Evolutionary conservation across 2,329 filamentous ascomycete species (phyloP).

Genomic region (Pestalotiopsis sp.): DNA sequence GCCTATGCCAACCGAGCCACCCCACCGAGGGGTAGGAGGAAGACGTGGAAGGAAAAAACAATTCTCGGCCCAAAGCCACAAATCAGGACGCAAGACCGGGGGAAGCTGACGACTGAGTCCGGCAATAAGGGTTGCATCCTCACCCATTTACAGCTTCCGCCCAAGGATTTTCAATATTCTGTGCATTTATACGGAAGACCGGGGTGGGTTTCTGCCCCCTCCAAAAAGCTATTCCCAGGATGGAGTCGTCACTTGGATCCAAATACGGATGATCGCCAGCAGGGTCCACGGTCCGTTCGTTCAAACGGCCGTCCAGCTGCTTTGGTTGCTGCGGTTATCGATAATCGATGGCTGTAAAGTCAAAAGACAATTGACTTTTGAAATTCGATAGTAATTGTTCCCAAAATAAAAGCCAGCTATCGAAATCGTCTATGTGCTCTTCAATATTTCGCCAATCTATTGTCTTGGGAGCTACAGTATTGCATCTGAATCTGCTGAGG

Average conservation of each 20-base stretch:
- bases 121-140: neutral
- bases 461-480: neutral
- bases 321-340: neutral
- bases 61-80: neutral
- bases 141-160: neutral
- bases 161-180: neutral
- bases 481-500: neutral
- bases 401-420: neutral
- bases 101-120: conserved; percentile 6
- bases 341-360: no score
- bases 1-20: neutral
- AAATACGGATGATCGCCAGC: conserved; percentile 5
- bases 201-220: conserved; percentile 1
- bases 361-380: neutral
- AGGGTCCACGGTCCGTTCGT: neutral
- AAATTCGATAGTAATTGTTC: neutral
- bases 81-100: neutral
- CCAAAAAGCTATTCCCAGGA: neutral
- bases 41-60: neutral
- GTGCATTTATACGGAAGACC: conserved; percentile 1
- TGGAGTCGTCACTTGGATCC: conserved; percentile 4
- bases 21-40: neutral
- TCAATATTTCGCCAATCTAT: neutral
- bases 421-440: neutral
- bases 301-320: neutral